phyloP scores from a whole-genome alignment of 2,329 filamentous ascomycete genomes.

The Fusarium sulawesiense region DNA sequence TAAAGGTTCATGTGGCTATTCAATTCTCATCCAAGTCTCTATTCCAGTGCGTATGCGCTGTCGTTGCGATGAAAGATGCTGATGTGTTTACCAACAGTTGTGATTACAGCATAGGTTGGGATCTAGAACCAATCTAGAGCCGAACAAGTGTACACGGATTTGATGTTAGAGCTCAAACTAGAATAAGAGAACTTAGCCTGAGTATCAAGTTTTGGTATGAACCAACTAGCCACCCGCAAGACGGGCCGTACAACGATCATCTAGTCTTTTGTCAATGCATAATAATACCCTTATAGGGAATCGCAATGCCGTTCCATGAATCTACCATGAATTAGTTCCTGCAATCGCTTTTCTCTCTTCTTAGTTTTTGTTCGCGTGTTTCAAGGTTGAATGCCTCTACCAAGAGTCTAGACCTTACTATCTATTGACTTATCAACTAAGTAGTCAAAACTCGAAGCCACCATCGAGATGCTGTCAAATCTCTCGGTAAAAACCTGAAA shows the following conservation, averaged over 20 bases:
- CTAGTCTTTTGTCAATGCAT: background rate
- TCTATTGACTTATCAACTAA: background rate
- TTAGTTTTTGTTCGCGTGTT: background rate
- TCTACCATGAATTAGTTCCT: background rate
- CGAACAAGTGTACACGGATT: background rate
- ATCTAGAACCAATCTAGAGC: background rate
- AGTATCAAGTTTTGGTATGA: background rate
- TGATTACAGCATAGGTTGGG: background rate
- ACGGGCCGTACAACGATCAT: background rate
- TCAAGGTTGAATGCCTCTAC: background rate
- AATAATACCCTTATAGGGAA: background rate
- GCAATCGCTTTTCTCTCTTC: background rate
- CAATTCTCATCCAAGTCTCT: background rate
- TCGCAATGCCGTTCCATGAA: background rate
- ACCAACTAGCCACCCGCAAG: conserved; percentile 1
- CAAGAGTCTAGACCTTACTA: background rate
- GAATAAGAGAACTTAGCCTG: background rate
- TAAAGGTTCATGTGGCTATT: background rate
- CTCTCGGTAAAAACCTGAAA: background rate
- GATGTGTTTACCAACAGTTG: no score
- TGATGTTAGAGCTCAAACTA: background rate
- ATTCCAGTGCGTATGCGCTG: background rate
- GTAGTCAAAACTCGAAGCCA: background rate
- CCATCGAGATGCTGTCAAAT: background rate
- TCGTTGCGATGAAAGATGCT: background rate